Base-by-base conservation (phyloP, 305 asterid genomes). In the Fraxinus sp. region DNA sequence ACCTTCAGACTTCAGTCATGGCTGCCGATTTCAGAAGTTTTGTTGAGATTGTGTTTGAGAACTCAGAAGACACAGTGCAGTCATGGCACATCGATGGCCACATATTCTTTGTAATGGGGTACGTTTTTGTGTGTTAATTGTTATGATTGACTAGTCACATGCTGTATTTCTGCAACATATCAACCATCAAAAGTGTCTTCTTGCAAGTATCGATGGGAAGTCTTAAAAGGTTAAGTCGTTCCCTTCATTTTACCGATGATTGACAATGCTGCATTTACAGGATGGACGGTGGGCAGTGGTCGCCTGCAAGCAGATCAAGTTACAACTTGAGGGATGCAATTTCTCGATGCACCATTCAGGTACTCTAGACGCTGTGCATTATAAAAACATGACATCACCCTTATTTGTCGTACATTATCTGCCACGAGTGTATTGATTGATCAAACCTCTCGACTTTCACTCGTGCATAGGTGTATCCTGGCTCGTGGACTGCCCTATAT, bases 11-110 rank as follows among this genome's bases (percentile, higher is more conserved):
- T 32, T 80, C 91, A 1, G 89, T 88, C 77, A 88, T 86, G 89
- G 76, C 87, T 78, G 89, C 89, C 32, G 82, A 83, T 72, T 88
- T 84, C 80, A 84, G 91, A n/a, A 87, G 81, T 35, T 88, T 72
- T 59, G 82, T 83, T 35, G 91, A 88, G 82, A 79, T 88, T 32
- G 78, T 86, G 9, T 88, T 88, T 62, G 85, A 85, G 82, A 88
- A 88, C 70, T 68, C 83, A 76, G 88, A 88, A 80, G 84, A 81
- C 7, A 36, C 82, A 7, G 66, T 81, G 10, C 89, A 88, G 78
- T 86, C 91, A 52, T 88, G 89, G 88, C 91, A 88, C 52, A 81
- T 86, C 36, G 87, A 88, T 81, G 91, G 91, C 20, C 87, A 88
- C 76, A 87, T 81, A 79, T 88, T 88, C 79, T 88, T 86, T 74